Evolutionary conservation across 192 early-diverging fungal genomes (phyloP).

Genomic region (Hyaloraphidium curvatum): DNA sequence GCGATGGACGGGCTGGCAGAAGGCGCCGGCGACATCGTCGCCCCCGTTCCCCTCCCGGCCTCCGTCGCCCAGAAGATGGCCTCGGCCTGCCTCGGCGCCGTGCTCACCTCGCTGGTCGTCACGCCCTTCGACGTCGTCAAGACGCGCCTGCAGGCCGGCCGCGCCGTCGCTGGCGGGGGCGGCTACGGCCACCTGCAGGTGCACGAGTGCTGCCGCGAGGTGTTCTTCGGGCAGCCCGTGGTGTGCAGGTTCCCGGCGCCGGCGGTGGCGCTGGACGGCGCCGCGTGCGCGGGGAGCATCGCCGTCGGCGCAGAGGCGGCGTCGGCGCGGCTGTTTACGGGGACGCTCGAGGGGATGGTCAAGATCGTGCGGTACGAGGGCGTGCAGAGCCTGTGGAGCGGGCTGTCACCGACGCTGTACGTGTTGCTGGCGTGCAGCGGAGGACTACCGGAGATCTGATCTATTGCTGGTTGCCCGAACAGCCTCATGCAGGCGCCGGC

Average conservation of each 20-base stretch:
- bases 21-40: too few relatives aligned
- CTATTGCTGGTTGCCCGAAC: neutral
- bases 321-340: too few relatives aligned
- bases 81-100: too few relatives aligned
- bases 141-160: slow-evolving; percentile 54
- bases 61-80: too few relatives aligned
- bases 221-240: slow-evolving; percentile 14
- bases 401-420: slow-evolving; percentile 60
- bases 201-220: slow-evolving; percentile 18
- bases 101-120: too few relatives aligned
- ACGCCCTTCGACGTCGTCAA: slow-evolving; percentile 84
- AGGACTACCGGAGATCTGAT: neutral
- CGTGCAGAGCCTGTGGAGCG: slow-evolving; percentile 58
- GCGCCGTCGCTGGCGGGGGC: slow-evolving; percentile 11
- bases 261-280: slow-evolving; percentile 11
- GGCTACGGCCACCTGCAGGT: slow-evolving; percentile 10
- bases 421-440: neutral
- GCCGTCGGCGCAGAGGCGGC: too few relatives aligned
- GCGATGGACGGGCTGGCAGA: too few relatives aligned
- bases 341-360: slow-evolving; percentile 42
- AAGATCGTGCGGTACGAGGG: slow-evolving; percentile 72
- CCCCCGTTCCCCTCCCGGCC: too few relatives aligned
- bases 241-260: slow-evolving; percentile 17
- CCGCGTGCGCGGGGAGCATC: neutral
- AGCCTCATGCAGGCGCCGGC: slow-evolving; percentile 66